phyloP scores from a whole-genome alignment of 306 rosid genomes.

The Begonia peltatifolia region DNA sequence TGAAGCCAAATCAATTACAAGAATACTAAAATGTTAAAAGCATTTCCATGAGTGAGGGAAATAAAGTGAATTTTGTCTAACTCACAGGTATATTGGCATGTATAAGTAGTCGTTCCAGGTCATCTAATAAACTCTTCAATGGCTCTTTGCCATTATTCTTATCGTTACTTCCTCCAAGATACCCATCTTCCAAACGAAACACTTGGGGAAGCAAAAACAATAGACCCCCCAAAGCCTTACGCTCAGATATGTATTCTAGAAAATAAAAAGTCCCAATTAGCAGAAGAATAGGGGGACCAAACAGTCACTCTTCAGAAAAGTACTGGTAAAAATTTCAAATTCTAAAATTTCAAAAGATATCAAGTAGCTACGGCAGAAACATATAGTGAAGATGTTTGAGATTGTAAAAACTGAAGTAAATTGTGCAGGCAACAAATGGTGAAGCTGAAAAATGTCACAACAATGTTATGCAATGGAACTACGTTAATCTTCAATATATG shows the following conservation, averaged over 20 bases:
- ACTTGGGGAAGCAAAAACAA: constrained; percentile 74
- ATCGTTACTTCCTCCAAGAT: constrained; percentile 17
- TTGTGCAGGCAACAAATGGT: no score
- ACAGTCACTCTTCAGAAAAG: not conserved
- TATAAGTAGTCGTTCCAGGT: constrained; percentile 73
- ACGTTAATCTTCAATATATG: no score
- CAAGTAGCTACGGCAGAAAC: no score
- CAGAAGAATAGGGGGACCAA: not conserved
- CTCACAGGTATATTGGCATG: constrained; percentile 84
- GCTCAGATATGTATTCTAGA: constrained; percentile 66
- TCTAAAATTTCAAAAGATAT: no score
- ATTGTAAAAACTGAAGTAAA: no score
- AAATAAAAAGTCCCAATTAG: constrained; percentile 13
- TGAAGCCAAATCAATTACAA: no score
- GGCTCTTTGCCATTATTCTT: constrained; percentile 24
- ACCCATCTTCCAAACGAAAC: constrained; percentile 33
- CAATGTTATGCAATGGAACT: no score
- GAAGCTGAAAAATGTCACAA: no score
- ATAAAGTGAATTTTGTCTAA: constrained; percentile 12
- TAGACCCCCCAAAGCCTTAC: constrained; percentile 81
- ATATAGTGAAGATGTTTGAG: no score
- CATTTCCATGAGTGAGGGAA: constrained; percentile 1
- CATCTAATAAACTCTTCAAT: constrained; percentile 33
- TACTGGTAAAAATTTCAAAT: not conserved
- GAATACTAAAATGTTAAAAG: no score